Base-by-base conservation (phyloP, 352 stramenopile genomes). In the Pythium phragmiticola region DNA sequence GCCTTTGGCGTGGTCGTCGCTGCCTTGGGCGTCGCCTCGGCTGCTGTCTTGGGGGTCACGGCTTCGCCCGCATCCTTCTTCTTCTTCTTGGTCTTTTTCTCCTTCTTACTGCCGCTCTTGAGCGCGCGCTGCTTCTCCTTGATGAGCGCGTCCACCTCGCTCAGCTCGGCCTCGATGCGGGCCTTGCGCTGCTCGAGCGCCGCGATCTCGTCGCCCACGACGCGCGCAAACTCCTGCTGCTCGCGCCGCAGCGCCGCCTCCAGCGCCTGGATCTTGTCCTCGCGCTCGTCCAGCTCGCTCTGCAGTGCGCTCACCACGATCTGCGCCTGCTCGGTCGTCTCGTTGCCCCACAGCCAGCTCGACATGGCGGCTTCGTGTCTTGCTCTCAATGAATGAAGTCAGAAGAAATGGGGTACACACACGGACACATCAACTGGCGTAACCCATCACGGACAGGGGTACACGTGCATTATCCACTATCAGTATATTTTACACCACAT, bases 311-410 rank as follows among this genome's bases (percentile, higher is more conserved):
- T 89, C 63, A 94, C 83, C 39, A 94, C 85, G 61, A 92, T 88
- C 66, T 92, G 82, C 63, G 85, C 85, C 73, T 94, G 85, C 69
- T 92, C 85, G 39, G 81, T 89, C 61, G 85, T 92, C 74, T 91
- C 85, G 62, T 94, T 92, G 19, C 75, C 80, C 85, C 85, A 94
- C 47, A 94, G 54, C 85, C 85, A 94, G 63, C 85, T 94, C 81
- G 90, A 88, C 30, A 51, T 65, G 5, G n/a, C 19, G 21, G 16
- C 43, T 37, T 11, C 30, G 0, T 45, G n/a, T 2, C 30, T 37
- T 36, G 11, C 11, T 50, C 14, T 47, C 43, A 47, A n/a, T 14
- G 16, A 21, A 57, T 70, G 57, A 48, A 59, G 52, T 55, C 57
- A 63, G 65, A 21, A 64, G 21, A 45, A 26, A 21, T 11, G 45